phyloP scores from a whole-genome alignment of 768 basidiomycete genomes.

The Pleurotus citrinopileatus region DNA sequence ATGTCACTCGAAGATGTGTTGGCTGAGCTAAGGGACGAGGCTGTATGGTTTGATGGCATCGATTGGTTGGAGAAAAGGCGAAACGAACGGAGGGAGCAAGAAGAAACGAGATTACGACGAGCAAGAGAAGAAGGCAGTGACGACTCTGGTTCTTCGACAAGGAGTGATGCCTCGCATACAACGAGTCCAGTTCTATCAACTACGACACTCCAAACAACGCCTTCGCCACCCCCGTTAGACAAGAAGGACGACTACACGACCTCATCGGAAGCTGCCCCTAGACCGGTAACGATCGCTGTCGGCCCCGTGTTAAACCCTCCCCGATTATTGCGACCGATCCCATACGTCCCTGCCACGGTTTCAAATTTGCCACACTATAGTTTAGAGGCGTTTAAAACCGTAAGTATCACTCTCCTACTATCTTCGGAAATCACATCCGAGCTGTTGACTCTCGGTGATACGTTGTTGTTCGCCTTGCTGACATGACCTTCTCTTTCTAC shows the following conservation, averaged over 20 bases:
- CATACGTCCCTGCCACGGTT: constrained; percentile 60
- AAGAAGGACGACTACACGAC: constrained; percentile 33
- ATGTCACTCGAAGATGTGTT: constrained; percentile 66
- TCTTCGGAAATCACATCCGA: not conserved
- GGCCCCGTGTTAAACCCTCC: constrained; percentile 65
- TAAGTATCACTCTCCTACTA: too few relatives aligned
- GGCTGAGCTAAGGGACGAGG: constrained; percentile 52
- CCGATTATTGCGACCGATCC: constrained; percentile 60
- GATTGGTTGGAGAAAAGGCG: constrained; percentile 59
- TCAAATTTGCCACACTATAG: constrained; percentile 55
- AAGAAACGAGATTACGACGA: constrained; percentile 23
- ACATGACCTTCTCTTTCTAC: constrained; percentile 9
- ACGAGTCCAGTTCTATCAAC: constrained; percentile 77
- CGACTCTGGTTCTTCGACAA: constrained; percentile 35
- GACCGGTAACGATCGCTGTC: constrained; percentile 35
- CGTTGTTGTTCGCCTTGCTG: constrained; percentile 10
- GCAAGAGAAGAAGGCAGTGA: constrained; percentile 40
- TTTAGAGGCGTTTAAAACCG: constrained; percentile 53
- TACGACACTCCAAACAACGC: constrained; percentile 75
- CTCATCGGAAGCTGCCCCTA: constrained; percentile 6
- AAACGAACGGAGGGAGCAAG: constrained; percentile 29
- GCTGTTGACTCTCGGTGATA: too few relatives aligned
- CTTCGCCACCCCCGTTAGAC: constrained; percentile 61
- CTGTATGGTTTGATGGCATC: constrained; percentile 70
- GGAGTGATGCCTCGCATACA: constrained; percentile 47